Conservation (phyloP, 2,329 filamentous ascomycete genomes). For the Cryphonectria parasitica region DNA sequence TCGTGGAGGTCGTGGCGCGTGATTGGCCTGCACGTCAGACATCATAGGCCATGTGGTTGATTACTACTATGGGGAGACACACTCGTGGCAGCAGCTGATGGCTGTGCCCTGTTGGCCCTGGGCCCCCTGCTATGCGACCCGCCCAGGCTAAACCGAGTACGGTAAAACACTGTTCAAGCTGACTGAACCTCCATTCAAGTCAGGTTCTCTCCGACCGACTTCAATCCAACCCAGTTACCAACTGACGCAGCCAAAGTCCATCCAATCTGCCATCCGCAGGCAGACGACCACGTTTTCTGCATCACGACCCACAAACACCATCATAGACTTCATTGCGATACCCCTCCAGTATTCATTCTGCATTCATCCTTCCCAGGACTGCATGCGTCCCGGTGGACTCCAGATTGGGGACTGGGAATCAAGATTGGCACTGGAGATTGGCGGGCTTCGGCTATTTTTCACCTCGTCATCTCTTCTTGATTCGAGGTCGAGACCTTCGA, state of each 20-base stretch:
- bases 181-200: constrained; percentile 1
- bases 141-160: constrained; percentile 6
- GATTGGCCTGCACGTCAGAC: constrained; percentile 7
- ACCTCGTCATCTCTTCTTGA: neutral
- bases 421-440: neutral
- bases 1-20: neutral
- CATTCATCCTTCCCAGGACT: constrained; percentile 10
- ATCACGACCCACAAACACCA: neutral
- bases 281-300: constrained; percentile 10
- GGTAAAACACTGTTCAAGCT: constrained; percentile 10
- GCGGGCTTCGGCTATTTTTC: neutral
- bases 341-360: constrained; percentile 22
- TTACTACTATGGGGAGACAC: neutral
- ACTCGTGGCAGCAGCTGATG: neutral
- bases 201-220: constrained; percentile 9
- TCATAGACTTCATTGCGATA: constrained; percentile 29
- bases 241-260: constrained; percentile 9
- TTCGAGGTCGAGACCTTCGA: neutral
- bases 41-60: neutral
- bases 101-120: neutral
- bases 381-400: constrained; percentile 23
- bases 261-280: constrained; percentile 15
- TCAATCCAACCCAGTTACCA: neutral
- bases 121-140: neutral
- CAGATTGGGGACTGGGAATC: constrained; percentile 10